A percentile compares a stretch with the other conserved stretches of the same genome.
Conservation (phyloP, 306 rosid species). For the Leucaena leucocephala region DNA sequence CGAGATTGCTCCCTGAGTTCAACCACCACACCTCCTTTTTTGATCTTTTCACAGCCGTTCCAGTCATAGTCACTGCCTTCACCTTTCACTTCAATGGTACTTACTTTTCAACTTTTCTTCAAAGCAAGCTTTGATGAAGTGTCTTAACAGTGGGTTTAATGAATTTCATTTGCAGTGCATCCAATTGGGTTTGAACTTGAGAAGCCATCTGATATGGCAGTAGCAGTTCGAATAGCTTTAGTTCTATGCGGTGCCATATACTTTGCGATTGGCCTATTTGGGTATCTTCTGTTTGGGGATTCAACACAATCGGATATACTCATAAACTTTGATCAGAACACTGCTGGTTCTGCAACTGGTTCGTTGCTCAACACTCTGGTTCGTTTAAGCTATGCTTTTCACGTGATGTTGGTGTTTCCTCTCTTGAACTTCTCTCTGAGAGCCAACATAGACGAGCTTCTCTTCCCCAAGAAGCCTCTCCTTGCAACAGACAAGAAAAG, state of each 20-base stretch:
- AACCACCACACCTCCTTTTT: constrained; percentile 68
- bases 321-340: constrained; percentile 66
- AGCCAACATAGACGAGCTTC: constrained; percentile 72
- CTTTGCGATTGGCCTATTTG: constrained; percentile 76
- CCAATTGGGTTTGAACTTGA: constrained; percentile 87
- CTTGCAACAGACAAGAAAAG: constrained; percentile 60
- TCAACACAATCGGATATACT: constrained; percentile 76
- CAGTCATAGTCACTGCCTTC: constrained; percentile 93
- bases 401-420: constrained; percentile 80
- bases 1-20: constrained; percentile 68
- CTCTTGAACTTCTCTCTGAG: constrained; percentile 81
- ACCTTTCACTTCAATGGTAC: constrained; percentile 92
- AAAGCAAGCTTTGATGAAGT: background rate
- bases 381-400: constrained; percentile 82
- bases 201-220: constrained; percentile 71
- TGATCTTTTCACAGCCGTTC: constrained; percentile 88
- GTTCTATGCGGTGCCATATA: constrained; percentile 70
- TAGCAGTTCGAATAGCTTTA: constrained; percentile 71
- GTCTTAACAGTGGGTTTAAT: background rate
- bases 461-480: constrained; percentile 65
- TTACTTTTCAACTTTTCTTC: background rate
- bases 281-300: constrained; percentile 87
- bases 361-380: constrained; percentile 70
- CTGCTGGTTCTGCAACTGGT: constrained; percentile 59
- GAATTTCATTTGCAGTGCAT: constrained; percentile 61